Evolutionary conservation across 1,139 yeast species (phyloP).

Genomic region (Taphrina flavorubra): DNA sequence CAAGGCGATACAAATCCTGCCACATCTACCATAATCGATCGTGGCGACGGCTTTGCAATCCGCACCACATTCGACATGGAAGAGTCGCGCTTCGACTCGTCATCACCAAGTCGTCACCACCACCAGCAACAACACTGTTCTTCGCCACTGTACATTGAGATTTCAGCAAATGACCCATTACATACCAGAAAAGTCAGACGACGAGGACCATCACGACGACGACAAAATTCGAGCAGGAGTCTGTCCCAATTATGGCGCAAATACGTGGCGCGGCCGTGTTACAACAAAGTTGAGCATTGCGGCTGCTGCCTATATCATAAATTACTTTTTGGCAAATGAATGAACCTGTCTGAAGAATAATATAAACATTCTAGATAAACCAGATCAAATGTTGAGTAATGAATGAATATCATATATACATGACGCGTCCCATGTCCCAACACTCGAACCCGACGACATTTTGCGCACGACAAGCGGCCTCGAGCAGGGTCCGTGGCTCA

Average conservation of each 20-base stretch:
- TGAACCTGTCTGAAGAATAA: not conserved
- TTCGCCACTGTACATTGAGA: not conserved
- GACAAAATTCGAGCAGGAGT: no score
- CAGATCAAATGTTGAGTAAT: no score
- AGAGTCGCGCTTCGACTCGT: not conserved
- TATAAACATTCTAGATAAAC: no score
- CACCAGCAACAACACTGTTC: not conserved
- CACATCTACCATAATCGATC: not conserved
- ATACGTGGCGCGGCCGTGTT: not conserved
- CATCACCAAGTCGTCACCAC: no score
- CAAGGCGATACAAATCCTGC: no score
- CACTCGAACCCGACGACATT: conserved; percentile 32
- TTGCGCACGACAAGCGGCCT: conserved; percentile 9
- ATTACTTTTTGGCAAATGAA: conserved; percentile 3
- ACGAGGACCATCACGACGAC: no score
- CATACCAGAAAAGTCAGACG: no score
- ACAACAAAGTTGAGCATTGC: not conserved
- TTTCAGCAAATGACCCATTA: not conserved
- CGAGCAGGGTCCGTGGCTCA: conserved; percentile 69
- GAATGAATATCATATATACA: conserved; percentile 14
- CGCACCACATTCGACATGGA: conserved; percentile 14
- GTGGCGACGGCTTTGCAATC: not conserved
- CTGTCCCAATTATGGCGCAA: not conserved
- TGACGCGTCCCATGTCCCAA: conserved; percentile 35
- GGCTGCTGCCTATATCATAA: conserved; percentile 9